These are phyloP conservation scores for Talaromyces sp. DNA, from an alignment of 2,329 filamentous ascomycete genomes.

Conservation along the genomic window DNA sequence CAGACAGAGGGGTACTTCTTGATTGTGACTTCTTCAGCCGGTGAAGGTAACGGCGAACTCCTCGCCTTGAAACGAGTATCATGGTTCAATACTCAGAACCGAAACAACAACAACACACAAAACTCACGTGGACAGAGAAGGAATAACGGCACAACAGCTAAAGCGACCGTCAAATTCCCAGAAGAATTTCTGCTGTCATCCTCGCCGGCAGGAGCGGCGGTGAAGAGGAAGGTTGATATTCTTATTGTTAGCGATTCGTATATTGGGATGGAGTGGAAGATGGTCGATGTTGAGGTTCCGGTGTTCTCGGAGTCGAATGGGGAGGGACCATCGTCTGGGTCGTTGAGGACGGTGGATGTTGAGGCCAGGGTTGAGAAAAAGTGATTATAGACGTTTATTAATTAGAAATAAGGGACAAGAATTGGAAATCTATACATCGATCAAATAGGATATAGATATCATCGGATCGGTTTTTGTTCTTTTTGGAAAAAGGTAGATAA, in stretches of 20 bases:
- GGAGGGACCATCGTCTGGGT: constrained; percentile 14
- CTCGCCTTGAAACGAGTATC: constrained; percentile 81
- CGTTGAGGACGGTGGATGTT: constrained; percentile 16
- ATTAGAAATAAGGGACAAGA: background rate
- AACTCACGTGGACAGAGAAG: constrained; percentile 24
- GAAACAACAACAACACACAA: constrained; percentile 6
- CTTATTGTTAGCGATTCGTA: constrained; percentile 84
- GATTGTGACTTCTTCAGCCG: constrained; percentile 56
- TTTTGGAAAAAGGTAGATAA: background rate
- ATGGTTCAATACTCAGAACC: constrained; percentile 56
- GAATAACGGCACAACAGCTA: constrained; percentile 9
- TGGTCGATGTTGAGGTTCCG: constrained; percentile 53
- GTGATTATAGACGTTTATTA: background rate
- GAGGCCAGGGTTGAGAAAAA: constrained; percentile 12
- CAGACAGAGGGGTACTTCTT: constrained; percentile 95
- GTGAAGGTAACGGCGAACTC: constrained; percentile 64
- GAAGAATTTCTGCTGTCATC: constrained; percentile 20
- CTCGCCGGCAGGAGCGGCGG: constrained; percentile 30
- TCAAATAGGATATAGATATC: background rate
- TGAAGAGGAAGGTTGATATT: constrained; percentile 66
- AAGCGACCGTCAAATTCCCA: constrained; percentile 42
- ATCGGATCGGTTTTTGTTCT: background rate
- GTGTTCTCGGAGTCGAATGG: constrained; percentile 19
- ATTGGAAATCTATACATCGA: background rate
- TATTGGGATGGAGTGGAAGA: constrained; percentile 67